These are phyloP conservation scores for Plantago elongata DNA, from an alignment of 257 asterid species.

Conservation along the genomic window DNA sequence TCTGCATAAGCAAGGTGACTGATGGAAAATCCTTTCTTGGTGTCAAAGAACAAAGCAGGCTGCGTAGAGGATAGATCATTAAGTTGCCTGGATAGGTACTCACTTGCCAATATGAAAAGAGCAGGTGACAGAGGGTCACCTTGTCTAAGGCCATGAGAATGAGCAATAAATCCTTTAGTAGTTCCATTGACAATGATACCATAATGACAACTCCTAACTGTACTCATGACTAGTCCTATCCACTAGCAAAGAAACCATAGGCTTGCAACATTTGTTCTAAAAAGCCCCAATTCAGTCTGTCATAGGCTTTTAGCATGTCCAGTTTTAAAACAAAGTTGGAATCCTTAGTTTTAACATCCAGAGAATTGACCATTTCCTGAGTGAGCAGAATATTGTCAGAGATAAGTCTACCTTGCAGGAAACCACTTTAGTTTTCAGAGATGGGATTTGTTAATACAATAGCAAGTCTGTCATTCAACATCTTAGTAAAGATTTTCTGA, in stretches of 20 bases:
- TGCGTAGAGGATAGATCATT: background rate
- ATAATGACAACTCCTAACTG: no score
- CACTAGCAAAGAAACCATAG: no score
- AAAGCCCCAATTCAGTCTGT: no score
- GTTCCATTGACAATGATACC: no score
- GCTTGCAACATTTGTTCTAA: no score
- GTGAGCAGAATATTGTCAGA: background rate
- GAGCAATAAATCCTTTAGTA: no score
- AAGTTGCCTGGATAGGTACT: background rate
- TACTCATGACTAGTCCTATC: no score
- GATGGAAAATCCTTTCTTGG: background rate
- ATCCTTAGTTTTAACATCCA: no score
- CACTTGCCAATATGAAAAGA: no score
- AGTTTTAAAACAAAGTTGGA: no score
- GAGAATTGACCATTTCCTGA: background rate
- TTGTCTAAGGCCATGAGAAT: background rate
- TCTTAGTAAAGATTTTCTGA: background rate
- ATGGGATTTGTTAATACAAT: background rate
- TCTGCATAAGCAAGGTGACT: background rate
- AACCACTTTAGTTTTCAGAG: background rate
- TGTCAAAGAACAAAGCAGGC: background rate
- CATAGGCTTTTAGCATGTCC: no score
- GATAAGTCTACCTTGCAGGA: background rate
- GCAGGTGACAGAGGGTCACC: background rate
- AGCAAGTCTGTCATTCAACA: background rate